Evolutionary conservation across 371 early-diverging fungal genomes (phyloP).

Genomic region (Nematocida homosporus): DNA sequence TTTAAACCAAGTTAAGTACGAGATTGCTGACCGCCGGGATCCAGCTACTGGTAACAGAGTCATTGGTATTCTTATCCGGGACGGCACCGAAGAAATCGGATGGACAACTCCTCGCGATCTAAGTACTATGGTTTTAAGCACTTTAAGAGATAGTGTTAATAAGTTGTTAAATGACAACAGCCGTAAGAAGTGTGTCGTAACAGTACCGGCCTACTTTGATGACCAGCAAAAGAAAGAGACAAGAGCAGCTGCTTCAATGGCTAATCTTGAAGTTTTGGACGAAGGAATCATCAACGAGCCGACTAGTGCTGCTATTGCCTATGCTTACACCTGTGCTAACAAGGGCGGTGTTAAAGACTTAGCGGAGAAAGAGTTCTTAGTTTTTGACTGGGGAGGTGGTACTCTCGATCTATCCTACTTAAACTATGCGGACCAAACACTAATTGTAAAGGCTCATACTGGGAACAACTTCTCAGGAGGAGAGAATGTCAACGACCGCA

Average conservation of each 20-base stretch:
- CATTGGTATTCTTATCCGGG: constrained; percentile 25
- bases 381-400: constrained; percentile 93
- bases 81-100: constrained; percentile 18
- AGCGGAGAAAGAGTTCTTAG: constrained; percentile 74
- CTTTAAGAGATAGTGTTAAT: constrained; percentile 49
- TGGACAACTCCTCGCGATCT: constrained; percentile 52
- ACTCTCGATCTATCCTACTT: constrained; percentile 91
- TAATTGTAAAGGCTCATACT: constrained; percentile 84
- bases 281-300: constrained; percentile 72
- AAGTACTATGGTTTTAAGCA: constrained; percentile 58
- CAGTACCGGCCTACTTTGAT: constrained; percentile 69
- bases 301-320: constrained; percentile 91
- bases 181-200: constrained; percentile 75
- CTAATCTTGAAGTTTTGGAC: constrained; percentile 55
- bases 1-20: constrained; percentile 40
- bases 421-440: constrained; percentile 75
- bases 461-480: constrained; percentile 97
- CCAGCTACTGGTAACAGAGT: neutral
- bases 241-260: constrained; percentile 64
- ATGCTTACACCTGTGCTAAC: constrained; percentile 72
- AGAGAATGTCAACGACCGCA: constrained; percentile 89
- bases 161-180: constrained; percentile 72
- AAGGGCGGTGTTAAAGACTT: constrained; percentile 66
- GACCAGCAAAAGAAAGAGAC: constrained; percentile 68
- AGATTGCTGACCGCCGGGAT: constrained; percentile 9